phyloP scores from a whole-genome alignment of 352 stramenopile genomes.

The Phytophthora idaei region DNA sequence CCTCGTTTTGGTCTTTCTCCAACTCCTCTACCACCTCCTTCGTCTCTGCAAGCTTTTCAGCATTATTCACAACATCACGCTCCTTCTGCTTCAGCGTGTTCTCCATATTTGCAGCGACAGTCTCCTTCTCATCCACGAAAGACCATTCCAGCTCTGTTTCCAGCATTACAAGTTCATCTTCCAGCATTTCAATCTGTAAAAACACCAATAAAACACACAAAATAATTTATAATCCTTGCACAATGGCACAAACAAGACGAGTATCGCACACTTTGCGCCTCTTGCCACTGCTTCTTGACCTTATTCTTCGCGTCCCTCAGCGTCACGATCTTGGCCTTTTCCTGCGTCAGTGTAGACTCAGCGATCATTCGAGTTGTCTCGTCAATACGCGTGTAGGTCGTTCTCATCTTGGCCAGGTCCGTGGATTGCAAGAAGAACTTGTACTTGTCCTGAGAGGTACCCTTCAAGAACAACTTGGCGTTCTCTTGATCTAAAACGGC shows the following conservation, averaged over 20 bases:
- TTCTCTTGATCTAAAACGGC: slow-evolving; percentile 98
- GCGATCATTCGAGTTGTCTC: slow-evolving; percentile 63
- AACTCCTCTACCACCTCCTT: slow-evolving; percentile 52
- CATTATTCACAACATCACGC: slow-evolving; percentile 43
- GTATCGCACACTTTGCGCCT: slow-evolving; percentile 66
- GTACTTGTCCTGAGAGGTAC: slow-evolving; percentile 96
- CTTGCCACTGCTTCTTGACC: slow-evolving; percentile 70
- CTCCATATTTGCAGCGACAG: slow-evolving; percentile 47
- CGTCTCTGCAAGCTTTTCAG: slow-evolving; percentile 52
- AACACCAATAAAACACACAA: slow-evolving; percentile 1
- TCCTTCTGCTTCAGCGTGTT: slow-evolving; percentile 68
- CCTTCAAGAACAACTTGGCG: slow-evolving; percentile 97
- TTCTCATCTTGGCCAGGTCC: slow-evolving; percentile 92
- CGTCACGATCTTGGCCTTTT: slow-evolving; percentile 58
- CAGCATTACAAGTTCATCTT: slow-evolving; percentile 70
- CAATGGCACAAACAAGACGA: not conserved
- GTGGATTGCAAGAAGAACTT: slow-evolving; percentile 97
- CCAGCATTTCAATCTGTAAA: slow-evolving; percentile 71
- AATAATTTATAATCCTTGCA: not conserved
- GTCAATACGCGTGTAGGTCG: slow-evolving; percentile 86
- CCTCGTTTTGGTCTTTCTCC: slow-evolving; percentile 64
- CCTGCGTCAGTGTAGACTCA: slow-evolving; percentile 55
- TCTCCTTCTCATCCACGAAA: slow-evolving; percentile 78
- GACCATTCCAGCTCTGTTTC: slow-evolving; percentile 87
- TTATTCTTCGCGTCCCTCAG: slow-evolving; percentile 69